Conservation (phyloP, 257 asterid species). For the Paulownia fortunei region DNA sequence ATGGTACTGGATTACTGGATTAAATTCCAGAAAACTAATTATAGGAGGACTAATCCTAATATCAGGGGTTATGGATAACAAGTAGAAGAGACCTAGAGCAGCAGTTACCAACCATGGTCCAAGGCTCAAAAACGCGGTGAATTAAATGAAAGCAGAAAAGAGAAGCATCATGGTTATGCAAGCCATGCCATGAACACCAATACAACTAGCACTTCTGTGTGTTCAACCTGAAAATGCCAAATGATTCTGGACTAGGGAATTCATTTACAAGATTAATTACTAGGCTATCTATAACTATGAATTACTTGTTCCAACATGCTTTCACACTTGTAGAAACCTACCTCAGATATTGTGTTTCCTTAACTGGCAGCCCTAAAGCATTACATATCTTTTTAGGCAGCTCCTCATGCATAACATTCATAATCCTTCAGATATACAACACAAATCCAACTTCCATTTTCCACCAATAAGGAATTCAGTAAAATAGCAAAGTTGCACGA, state of each 20-base stretch:
- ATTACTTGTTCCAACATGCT: not conserved
- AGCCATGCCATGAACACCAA: not conserved
- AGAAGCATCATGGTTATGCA: not conserved
- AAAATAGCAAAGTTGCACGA: not conserved
- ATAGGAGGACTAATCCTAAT: not conserved
- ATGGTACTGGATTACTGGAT: not conserved
- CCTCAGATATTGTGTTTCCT: not conserved
- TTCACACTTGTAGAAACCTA: not conserved
- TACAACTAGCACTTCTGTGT: not conserved
- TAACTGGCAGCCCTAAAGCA: not conserved
- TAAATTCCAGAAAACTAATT: not conserved
- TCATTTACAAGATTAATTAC: not conserved
- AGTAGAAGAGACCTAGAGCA: not conserved
- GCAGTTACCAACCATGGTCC: not conserved
- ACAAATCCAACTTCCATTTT: not conserved
- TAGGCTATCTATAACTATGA: not conserved
- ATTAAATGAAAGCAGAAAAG: not conserved
- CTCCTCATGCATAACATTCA: not conserved
- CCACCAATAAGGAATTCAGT: not conserved
- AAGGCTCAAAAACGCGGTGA: not conserved
- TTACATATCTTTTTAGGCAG: not conserved
- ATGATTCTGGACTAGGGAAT: not conserved
- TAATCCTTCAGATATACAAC: not conserved
- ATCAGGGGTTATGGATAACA: not conserved
- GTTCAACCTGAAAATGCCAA: not conserved